These are phyloP conservation scores for Monascus purpureus DNA, from an alignment of 495 filamentous ascomycete genomes.

Conservation along the genomic window DNA sequence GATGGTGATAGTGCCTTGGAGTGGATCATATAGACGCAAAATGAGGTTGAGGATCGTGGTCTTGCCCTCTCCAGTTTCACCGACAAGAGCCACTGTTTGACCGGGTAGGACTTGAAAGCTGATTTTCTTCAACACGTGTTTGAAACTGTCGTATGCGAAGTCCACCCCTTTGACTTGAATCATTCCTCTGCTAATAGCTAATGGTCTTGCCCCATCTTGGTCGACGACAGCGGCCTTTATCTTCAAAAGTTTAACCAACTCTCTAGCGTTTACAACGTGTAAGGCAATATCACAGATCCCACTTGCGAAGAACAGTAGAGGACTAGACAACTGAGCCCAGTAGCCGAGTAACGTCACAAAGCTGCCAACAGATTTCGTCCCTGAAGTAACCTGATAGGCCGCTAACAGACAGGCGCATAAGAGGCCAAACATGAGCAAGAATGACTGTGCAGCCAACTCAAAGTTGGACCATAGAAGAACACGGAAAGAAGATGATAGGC, in stretches of 20 bases:
- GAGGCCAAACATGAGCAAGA: slow-evolving; percentile 49
- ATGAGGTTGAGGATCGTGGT: slow-evolving; percentile 63
- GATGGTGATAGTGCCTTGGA: slow-evolving; percentile 48
- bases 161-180: slow-evolving; percentile 45
- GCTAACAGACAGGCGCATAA: slow-evolving; percentile 51
- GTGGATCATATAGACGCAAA: slow-evolving; percentile 56
- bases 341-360: slow-evolving; percentile 61
- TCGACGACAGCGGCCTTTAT: slow-evolving; percentile 49
- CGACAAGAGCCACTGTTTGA: slow-evolving; percentile 61
- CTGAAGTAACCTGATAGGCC: slow-evolving; percentile 47
- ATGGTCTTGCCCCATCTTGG: slow-evolving; percentile 35
- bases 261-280: slow-evolving; percentile 56
- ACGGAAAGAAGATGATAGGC: slow-evolving; percentile 6
- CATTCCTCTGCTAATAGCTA: slow-evolving; percentile 43
- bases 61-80: slow-evolving; percentile 62
- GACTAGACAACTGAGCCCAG: slow-evolving; percentile 48
- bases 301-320: slow-evolving; percentile 49
- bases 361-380: slow-evolving; percentile 44
- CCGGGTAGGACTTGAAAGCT: slow-evolving; percentile 30
- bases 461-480: slow-evolving; percentile 1
- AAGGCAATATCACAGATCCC: slow-evolving; percentile 44
- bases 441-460: slow-evolving; percentile 31
- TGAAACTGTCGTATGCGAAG: slow-evolving; percentile 4
- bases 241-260: slow-evolving; percentile 55
- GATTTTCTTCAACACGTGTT: slow-evolving; percentile 1